A percentile compares a stretch with the other conserved stretches of the same genome.
These are phyloP conservation scores for Rubroboletus pulcherrimus DNA, from an alignment of 768 basidiomycete species.

Conservation along the genomic window DNA sequence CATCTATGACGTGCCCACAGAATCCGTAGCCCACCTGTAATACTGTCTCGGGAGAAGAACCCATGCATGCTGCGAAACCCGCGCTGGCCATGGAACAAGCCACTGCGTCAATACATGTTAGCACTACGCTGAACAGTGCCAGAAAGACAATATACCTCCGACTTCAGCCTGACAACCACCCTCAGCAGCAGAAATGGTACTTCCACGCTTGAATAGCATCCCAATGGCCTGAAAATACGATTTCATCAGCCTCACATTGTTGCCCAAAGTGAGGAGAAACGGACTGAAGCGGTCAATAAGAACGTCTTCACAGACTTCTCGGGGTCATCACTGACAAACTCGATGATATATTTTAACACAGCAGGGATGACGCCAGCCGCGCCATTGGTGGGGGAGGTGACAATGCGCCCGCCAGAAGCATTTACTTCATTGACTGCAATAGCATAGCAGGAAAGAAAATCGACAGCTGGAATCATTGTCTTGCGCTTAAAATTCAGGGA, in stretches of 20 bases:
- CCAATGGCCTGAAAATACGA: slow-evolving; percentile 62
- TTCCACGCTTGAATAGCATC: slow-evolving; percentile 97
- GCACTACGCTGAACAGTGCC: neutral
- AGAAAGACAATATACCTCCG: slow-evolving; percentile 51
- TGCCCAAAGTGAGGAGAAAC: slow-evolving; percentile 21
- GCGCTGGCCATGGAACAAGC: slow-evolving; percentile 96
- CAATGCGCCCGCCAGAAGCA: slow-evolving; percentile 88
- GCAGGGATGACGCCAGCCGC: slow-evolving; percentile 93
- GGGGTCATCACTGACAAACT: slow-evolving; percentile 90
- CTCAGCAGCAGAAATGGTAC: slow-evolving; percentile 94
- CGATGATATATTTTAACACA: slow-evolving; percentile 84
- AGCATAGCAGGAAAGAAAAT: slow-evolving; percentile 91
- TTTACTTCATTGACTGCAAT: slow-evolving; percentile 96
- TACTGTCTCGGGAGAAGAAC: slow-evolving; percentile 80
- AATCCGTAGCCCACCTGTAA: slow-evolving; percentile 49
- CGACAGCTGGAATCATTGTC: slow-evolving; percentile 88
- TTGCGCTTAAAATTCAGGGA: slow-evolving; percentile 48
- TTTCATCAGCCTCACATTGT: slow-evolving; percentile 5
- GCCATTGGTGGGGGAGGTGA: slow-evolving; percentile 92
- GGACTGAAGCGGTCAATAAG: slow-evolving; percentile 80
- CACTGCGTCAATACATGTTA: slow-evolving; percentile 41
- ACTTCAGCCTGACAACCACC: slow-evolving; percentile 96
- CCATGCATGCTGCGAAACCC: slow-evolving; percentile 93
- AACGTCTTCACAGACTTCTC: slow-evolving; percentile 88
- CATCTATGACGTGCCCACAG: neutral